Conservation (phyloP, 164 flowering plant genomes). For the Umbellularia californica region DNA sequence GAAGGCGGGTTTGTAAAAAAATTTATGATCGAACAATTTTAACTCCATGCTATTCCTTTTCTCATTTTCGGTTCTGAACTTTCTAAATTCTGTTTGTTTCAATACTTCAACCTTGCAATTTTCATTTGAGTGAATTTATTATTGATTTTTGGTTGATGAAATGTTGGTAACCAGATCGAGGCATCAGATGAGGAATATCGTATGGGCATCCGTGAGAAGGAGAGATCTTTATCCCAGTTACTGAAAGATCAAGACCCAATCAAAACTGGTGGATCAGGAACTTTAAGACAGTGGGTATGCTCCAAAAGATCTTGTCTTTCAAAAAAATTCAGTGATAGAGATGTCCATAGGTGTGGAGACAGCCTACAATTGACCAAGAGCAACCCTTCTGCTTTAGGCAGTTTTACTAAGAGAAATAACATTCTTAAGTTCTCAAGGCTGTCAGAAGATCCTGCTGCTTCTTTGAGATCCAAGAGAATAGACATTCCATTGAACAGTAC, state of each 20-base stretch:
- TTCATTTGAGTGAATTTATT: conserved; percentile 5
- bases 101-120: background rate
- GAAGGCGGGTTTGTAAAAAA: no score
- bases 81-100: background rate
- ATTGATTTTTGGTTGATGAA: background rate
- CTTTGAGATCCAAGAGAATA: conserved; percentile 22
- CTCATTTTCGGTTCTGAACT: background rate
- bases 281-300: conserved; percentile 47
- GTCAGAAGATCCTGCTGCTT: conserved; percentile 20
- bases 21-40: background rate
- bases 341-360: conserved; percentile 14
- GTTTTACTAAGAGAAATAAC: conserved; percentile 17
- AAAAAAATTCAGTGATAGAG: conserved; percentile 32
- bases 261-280: conserved; percentile 32
- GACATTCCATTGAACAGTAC: conserved; percentile 5
- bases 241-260: conserved; percentile 24
- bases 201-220: conserved; percentile 23
- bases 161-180: conserved; percentile 34
- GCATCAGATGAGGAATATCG: conserved; percentile 18
- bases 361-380: conserved; percentile 20
- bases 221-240: conserved; percentile 17
- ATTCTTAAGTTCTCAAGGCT: conserved; percentile 12
- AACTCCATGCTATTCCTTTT: background rate
- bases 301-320: conserved; percentile 49
- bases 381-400: conserved; percentile 21